Base-by-base conservation (phyloP, 2,329 filamentous ascomycete genomes). In the Arthrinium puccinioides region DNA sequence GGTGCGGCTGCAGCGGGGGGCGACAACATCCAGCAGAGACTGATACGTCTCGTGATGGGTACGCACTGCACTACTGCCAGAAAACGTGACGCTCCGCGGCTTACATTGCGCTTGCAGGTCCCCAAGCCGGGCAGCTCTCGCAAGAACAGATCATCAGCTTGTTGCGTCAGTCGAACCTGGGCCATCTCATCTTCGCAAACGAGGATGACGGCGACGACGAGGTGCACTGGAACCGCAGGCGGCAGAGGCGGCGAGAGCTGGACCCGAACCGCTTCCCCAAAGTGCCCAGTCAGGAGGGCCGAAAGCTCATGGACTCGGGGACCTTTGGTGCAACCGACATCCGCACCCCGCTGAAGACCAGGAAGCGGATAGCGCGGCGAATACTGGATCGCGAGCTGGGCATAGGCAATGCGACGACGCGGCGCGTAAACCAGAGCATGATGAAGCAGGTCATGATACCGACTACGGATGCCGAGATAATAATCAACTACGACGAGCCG, bases 381-480 rank as follows among this genome's bases (percentile, higher is more conserved):
- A 70, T 96, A 44, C 71, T 97, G 48, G 84, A 86, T 56, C 76
- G 90, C 30, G 88, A 96, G 57, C 61, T 96, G 23, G 90, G 86
- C 0, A 55, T 83, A n/a, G 79, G 79, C 13, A 68, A 72, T 34
- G 71, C 73, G 6, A 66, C 72, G 4, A 72, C 74, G 37, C 76
- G 72, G 39, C 74, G 69, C 41, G 65, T 76, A n/a, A 81, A 79
- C 42, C 72, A 74, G 34, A 65, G 64, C 34, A 63, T 89, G 16
- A 78, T 94, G 51, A 74, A 74, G 31, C 53, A 92, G 74, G 74
- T 74, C 21, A 72, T 95, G 66, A 79, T 96, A 41, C 90, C 92
- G 1, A 74, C 75, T 3, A 83, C 80, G 0, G 74, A 75, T 18
- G 82, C 87, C 1, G 90, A 97, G 54, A 84, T 85, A 52, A 85